Evolutionary conservation across 495 filamentous ascomycete species (phyloP), one percentile per base, ranked within the genome.

Genomic region (Collariella sp.): DNA sequence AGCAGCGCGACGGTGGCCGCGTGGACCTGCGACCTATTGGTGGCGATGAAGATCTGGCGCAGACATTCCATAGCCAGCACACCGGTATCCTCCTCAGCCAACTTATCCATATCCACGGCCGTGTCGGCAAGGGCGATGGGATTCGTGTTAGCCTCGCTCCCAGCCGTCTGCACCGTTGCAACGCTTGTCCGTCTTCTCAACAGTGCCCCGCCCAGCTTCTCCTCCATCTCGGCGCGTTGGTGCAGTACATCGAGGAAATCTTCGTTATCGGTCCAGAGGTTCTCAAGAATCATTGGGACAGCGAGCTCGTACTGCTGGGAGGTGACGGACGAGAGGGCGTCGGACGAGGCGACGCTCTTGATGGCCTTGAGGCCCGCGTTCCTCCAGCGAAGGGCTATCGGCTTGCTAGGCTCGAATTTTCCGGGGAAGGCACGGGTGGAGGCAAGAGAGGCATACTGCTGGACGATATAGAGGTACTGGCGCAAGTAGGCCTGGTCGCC

Each of bases 61-160:
- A 96, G 72, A 58, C 86, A 88, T 54, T 87, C 84, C 56, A 95
- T 77, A 7, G 91, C 91, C 54, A 89, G 68, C 6, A 93, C 72
- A 29, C 87, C 83, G n/a, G 88, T 87, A 60, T 89, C 83, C 72
- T 94, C 83, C 67, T 95, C 90, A 0, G 87, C 89, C 52, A 89
- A 69, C 63, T 83, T 84, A 70, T 96, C 91, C 34, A 85, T 87
- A 66, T 95, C 89, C 26, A 82, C 87, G 11, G 86, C 83, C 7
- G 85, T 85, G 42, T 81, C 85, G 9, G 84, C 81, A 19, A 90
- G 82, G 33, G 83, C 77, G 46, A 82, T 77, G 3, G 87, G 82
- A 62, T 89, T 86, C 13, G 75, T 68, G 16, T 86, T 82, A 7
- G 73, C 67, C 22, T 86, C 83, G 31, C 76, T 80, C 39, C 89